Evolutionary conservation across 257 asterid species (phyloP), one percentile per base, ranked within the genome.

Genomic region (Solanum chilense): DNA sequence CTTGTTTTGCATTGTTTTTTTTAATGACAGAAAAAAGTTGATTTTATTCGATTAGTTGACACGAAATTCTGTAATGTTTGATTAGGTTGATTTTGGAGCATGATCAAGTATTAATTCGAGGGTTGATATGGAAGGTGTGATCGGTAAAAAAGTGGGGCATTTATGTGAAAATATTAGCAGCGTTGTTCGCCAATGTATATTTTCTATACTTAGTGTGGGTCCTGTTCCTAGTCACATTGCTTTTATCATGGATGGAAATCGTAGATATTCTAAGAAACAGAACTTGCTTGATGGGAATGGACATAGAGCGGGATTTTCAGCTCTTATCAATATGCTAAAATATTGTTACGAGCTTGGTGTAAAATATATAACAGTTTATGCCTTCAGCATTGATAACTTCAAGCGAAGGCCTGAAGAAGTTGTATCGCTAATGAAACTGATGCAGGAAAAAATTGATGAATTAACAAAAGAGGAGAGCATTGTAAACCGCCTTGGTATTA

Each of bases 301-400:
- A 82, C 97, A 95, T 80, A 90, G 85, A 87, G 86, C 85, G 69
- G 98, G 98, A 52, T 94, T 80, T 56, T 29, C 60, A 37, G 94
- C 94, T 68, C 95, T 96, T 47, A 92, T 92, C 91, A 89, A 91
- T 35, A 92, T 94, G 93, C 89, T 96, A 23, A 91, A 70, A 86
- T 94, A 92, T 85, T 94, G 98, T 83, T 96, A 93, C 25, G 98
- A 96, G 91, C 45, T 96, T 45, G 88, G 93, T 49, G 89, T 94
- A 62, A 91, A 92, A 76, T 90, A 91, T 29, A 91, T 94, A 76
- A 94, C 98, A 0, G 81, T 93, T 52, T 96, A 94, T 84, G 98
- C 98, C 83, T 96, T 96, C 87, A 96, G 98, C 93, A 93, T 96
- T 56, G 98, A 96, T 41, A 96, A 96, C 85, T 94, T 94, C 89